phyloP scores from a whole-genome alignment of 805 yeast genomes.

The Komagataella phaffii region DNA sequence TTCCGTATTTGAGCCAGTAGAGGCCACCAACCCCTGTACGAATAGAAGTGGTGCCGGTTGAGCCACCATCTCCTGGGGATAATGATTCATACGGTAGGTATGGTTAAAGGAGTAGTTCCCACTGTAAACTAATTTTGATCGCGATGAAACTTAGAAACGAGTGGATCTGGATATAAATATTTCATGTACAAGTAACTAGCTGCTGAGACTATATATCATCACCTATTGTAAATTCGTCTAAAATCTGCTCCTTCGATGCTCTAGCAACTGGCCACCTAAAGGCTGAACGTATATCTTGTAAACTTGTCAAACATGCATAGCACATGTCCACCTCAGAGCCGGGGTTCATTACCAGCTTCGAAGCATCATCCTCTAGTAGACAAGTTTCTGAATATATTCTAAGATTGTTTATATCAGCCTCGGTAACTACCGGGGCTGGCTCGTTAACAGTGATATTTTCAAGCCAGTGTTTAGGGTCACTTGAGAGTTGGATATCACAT shows the following conservation, averaged over 20 bases:
- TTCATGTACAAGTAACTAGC: too few relatives aligned
- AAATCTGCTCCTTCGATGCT: constrained; percentile 13
- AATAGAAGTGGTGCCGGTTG: background rate
- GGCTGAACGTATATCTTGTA: constrained; percentile 29
- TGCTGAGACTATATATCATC: constrained; percentile 9
- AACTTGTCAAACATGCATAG: constrained; percentile 63
- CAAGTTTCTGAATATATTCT: background rate
- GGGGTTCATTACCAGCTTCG: constrained; percentile 8
- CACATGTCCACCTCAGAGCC: constrained; percentile 28
- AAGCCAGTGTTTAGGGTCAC: constrained; percentile 55
- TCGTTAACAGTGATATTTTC: constrained; percentile 50
- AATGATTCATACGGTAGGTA: background rate
- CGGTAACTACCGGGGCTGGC: constrained; percentile 32
- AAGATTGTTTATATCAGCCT: constrained; percentile 20
- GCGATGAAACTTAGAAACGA: background rate
- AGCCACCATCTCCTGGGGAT: background rate
- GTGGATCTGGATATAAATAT: too few relatives aligned
- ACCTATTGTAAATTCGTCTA: constrained; percentile 13
- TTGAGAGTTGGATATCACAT: constrained; percentile 41
- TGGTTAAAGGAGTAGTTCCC: background rate
- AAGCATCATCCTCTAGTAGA: constrained; percentile 11
- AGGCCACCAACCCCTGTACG: background rate
- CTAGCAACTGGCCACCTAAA: constrained; percentile 16
- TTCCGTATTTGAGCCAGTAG: background rate
- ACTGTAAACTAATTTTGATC: background rate